Base-by-base conservation (phyloP, 805 yeast species). In the Hanseniaspora singularis region DNA sequence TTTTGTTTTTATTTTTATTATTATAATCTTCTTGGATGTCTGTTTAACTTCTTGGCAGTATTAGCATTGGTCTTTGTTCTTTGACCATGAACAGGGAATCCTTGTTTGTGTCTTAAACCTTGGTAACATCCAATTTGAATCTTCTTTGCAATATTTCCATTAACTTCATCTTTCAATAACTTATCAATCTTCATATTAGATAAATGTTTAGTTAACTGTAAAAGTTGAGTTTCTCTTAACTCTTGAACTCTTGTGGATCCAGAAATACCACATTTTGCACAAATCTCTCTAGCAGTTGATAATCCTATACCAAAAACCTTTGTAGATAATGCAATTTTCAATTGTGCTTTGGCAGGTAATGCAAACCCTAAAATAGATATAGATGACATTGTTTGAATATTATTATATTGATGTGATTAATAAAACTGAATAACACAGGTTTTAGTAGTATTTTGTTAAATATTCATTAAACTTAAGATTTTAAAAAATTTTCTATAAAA, bases 191-290 rank as follows among this genome's bases (percentile, higher is more conserved):
- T 76, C 72, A 83, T 71, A 33, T 77, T 81, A 1, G 94, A 76
- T 40, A 92, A 70, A 61, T 92, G 96, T 61, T 87, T 89, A 32
- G 95, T 81, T 38, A 92, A 70, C 30, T 82, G 76, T 75, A 89
- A 73, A 38, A 87, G 72, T 56, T 87, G 94, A 23, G 86, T 83
- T 64, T 92, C 97, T 24, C 81, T 69, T 32, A 92, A 73, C 64
- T 92, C 95, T 61, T 84, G 92, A 83, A 88, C 81, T 65, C 95
- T 77, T 94, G 89, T 88, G 60, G 74, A 70, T 38, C 97, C 97
- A 59, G 88, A 89, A 50, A 92, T 74, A 10, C 95, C 96, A 19
- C 89, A 75, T 59, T 78, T 85, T 33, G 96, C 79, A 61, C 96
- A 87, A 45, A 92, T 69, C 56, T 70, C 69, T 52, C 74, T 74